Base-by-base conservation (phyloP, 1,284 basidiomycete species). In the Sporisorium reilianum region DNA sequence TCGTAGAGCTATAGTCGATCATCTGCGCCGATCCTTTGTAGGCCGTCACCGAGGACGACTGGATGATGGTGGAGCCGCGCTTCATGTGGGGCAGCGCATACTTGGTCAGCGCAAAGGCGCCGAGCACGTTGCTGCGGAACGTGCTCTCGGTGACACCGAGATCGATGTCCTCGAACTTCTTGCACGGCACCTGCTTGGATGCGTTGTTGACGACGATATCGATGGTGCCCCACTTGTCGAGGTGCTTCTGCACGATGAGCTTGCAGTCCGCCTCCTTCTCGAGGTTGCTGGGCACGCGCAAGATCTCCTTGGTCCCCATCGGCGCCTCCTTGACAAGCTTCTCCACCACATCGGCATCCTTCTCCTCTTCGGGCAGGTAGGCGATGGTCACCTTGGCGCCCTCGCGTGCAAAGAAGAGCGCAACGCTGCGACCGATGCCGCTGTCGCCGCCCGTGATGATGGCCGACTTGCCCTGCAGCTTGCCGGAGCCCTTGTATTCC, bases 301-400 rank as follows among this genome's bases (percentile, higher is more conserved):
- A 86, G n/a, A 80, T 76, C 36, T 79, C 67, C 41, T 78, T 78
- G 38, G 57, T 69, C 11, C 77, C 79, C 77, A 77, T 80, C 23
- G 79, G 77, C 1, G 71, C 68, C 36, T 74, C 42, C 18, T 55
- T 49, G 36, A 73, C 71, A 6, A 79, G 55, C 60, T 64, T 49
- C 49, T 72, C 72, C n/a, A 79, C 71, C 20, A 38, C 44, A 7
- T 76, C 53, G 20, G 72, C 79, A 82, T 91, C 90, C 63, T 87
- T 85, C 73, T 89, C 85, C 83, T 91, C 90, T 73, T 89, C 86
- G 5, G 89, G 87, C 2, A 91, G 86, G 82, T 90, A 88, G n/a
- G 87, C 87, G 65, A 91, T 89, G 0, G 89, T 89, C n/a, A 91
- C 87, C 53, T 89, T 89, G 16, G 88, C 87, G 2, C 90, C 90